Evolutionary conservation across 345 rosid genomes (phyloP).

Genomic region (Euphorbia pulcherrima): DNA sequence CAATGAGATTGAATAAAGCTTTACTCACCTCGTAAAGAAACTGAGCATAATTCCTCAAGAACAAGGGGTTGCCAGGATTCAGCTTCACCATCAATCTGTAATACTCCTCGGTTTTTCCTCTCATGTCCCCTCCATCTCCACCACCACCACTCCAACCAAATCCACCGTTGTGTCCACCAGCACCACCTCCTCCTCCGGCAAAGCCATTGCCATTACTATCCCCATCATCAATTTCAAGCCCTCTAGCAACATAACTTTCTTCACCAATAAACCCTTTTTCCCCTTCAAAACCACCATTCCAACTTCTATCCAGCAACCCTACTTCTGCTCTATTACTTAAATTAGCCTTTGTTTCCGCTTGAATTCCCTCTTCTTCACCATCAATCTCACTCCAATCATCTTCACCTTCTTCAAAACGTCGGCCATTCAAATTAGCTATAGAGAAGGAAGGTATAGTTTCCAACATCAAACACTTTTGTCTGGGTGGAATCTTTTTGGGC

Average conservation of each 20-base stretch:
- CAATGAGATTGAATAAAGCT: not conserved
- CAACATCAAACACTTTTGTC: constrained; percentile 29
- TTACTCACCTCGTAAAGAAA: constrained; percentile 45
- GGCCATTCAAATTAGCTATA: not conserved
- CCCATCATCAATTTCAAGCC: constrained; percentile 32
- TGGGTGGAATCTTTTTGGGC: constrained; percentile 23
- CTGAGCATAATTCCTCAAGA: constrained; percentile 56
- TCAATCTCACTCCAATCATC: not conserved
- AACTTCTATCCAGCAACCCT: constrained; percentile 6
- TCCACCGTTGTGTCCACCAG: constrained; percentile 24
- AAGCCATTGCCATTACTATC: constrained; percentile 11
- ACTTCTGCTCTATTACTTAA: constrained; percentile 2
- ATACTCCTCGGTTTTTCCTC: constrained; percentile 41
- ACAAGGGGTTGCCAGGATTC: constrained; percentile 52
- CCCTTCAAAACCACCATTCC: constrained; percentile 22
- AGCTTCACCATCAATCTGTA: constrained; percentile 53
- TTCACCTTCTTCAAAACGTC: constrained; percentile 20
- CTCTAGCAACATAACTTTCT: constrained; percentile 43
- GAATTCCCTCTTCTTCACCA: constrained; percentile 27
- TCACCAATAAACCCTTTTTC: constrained; percentile 18
- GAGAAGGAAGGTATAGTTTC: constrained; percentile 59
- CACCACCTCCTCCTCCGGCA: constrained; percentile 16
- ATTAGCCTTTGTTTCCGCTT: constrained; percentile 9
- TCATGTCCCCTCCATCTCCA: constrained; percentile 31
- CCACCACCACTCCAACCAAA: constrained; percentile 33